These are phyloP conservation scores for Lyophyllum decastes DNA, from an alignment of 768 basidiomycete species.

Conservation along the genomic window DNA sequence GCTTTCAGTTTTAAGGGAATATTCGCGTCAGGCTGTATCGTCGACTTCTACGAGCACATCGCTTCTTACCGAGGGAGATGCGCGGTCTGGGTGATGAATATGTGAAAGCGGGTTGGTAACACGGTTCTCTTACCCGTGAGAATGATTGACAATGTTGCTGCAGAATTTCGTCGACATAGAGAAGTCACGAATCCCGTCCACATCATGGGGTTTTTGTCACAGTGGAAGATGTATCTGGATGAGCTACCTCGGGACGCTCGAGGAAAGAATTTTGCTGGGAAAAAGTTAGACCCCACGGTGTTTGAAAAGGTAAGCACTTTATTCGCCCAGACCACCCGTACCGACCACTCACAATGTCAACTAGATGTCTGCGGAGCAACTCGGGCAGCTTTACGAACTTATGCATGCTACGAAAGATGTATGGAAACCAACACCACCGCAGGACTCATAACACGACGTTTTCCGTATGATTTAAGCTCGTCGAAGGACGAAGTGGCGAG, in stretches of 20 bases:
- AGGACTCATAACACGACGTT: constrained; percentile 21
- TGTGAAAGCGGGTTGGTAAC: constrained; percentile 67
- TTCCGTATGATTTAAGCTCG: neutral
- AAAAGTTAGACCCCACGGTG: constrained; percentile 65
- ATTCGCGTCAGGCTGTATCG: constrained; percentile 66
- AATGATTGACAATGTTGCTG: neutral
- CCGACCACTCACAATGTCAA: neutral
- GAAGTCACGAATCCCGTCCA: constrained; percentile 82
- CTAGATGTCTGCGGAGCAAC: constrained; percentile 88
- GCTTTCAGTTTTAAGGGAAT: neutral
- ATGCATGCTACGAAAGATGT: constrained; percentile 90
- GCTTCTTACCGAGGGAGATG: constrained; percentile 73
- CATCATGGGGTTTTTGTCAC: constrained; percentile 92
- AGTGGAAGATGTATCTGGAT: constrained; percentile 95
- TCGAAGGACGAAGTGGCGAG: neutral
- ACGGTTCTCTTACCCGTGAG: neutral
- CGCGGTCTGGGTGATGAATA: constrained; percentile 84
- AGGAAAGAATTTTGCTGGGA: constrained; percentile 54
- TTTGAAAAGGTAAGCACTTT: constrained; percentile 68
- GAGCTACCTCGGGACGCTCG: constrained; percentile 52
- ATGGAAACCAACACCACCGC: constrained; percentile 62
- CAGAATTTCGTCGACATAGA: constrained; percentile 87
- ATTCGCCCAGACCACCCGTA: neutral
- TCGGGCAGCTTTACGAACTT: constrained; percentile 92
- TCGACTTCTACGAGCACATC: constrained; percentile 78